These are phyloP conservation scores for Acacia pycnantha DNA, from an alignment of 331 rosid species.

Conservation along the genomic window DNA sequence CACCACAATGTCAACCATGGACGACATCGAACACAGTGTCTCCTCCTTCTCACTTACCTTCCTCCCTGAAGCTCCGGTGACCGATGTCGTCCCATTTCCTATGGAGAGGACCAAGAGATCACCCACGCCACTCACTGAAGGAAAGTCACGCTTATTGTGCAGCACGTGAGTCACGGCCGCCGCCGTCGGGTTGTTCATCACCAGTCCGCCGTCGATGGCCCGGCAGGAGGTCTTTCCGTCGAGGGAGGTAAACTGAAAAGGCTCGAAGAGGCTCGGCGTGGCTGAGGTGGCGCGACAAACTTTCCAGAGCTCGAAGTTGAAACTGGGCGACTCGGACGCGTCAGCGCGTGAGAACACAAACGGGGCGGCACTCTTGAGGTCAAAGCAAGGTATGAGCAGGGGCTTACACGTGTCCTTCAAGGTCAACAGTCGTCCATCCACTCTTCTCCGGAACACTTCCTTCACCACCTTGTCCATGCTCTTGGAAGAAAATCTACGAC, in stretches of 20 bases:
- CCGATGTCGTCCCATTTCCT: constrained; percentile 67
- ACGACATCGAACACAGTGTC: constrained; percentile 51
- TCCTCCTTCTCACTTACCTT: constrained; percentile 35
- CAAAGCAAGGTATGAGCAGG: constrained; percentile 88
- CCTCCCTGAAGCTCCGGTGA: constrained; percentile 9
- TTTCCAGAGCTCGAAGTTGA: constrained; percentile 91
- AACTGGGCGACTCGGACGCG: constrained; percentile 80
- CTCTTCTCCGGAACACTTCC: constrained; percentile 55
- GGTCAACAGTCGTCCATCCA: constrained; percentile 55
- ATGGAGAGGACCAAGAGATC: constrained; percentile 78
- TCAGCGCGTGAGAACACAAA: constrained; percentile 96
- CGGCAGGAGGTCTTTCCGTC: constrained; percentile 82
- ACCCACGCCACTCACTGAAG: constrained; percentile 76
- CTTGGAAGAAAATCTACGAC: constrained; percentile 50
- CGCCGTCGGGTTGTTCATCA: constrained; percentile 95
- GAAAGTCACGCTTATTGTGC: constrained; percentile 93
- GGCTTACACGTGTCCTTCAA: constrained; percentile 89
- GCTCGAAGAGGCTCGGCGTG: constrained; percentile 73
- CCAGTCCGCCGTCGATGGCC: constrained; percentile 91
- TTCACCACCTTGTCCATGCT: constrained; percentile 71
- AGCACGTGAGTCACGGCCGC: constrained; percentile 96
- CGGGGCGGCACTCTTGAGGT: constrained; percentile 91
- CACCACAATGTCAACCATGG: constrained; percentile 75
- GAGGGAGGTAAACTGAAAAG: constrained; percentile 61
- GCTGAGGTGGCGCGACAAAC: constrained; percentile 96